Percentiles rank a stretch among this genome's conserved stretches.
These are phyloP conservation scores for Silene vulgaris DNA, from an alignment of 179 eudicot genomes.

Conservation along the genomic window DNA sequence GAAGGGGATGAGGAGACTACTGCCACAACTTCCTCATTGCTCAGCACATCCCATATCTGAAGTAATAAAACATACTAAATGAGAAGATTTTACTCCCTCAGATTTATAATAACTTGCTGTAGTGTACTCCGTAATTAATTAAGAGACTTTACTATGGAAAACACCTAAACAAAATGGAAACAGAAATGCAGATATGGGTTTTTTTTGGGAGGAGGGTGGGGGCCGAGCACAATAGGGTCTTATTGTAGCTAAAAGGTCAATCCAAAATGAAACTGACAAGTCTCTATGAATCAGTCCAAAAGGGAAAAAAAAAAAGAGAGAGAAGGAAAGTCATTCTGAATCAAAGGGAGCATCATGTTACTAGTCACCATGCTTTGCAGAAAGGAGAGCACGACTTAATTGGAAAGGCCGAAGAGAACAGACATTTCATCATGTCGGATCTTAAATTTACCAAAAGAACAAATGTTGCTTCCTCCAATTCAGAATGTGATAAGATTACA, in stretches of 20 bases:
- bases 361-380: no score
- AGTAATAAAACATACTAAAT: neutral
- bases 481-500: neutral
- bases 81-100: neutral
- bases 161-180: neutral
- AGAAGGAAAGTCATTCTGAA: no score
- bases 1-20: slow-evolving; percentile 58
- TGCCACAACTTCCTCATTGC: slow-evolving; percentile 83
- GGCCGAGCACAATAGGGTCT: no score
- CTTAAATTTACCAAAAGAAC: neutral
- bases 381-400: neutral
- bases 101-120: no score
- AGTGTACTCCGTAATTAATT: no score
- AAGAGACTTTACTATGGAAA: no score
- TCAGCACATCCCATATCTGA: slow-evolving; percentile 85
- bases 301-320: no score
- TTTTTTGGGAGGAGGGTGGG: no score
- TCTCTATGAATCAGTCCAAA: no score
- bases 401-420: neutral
- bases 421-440: neutral
- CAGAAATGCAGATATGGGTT: no score
- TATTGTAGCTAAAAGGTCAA: no score
- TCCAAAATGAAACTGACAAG: neutral
- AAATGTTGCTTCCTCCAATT: neutral
- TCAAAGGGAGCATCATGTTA: no score